These are phyloP conservation scores for Bacidia gigantensis DNA, from an alignment of 495 filamentous ascomycete species.

Conservation along the genomic window DNA sequence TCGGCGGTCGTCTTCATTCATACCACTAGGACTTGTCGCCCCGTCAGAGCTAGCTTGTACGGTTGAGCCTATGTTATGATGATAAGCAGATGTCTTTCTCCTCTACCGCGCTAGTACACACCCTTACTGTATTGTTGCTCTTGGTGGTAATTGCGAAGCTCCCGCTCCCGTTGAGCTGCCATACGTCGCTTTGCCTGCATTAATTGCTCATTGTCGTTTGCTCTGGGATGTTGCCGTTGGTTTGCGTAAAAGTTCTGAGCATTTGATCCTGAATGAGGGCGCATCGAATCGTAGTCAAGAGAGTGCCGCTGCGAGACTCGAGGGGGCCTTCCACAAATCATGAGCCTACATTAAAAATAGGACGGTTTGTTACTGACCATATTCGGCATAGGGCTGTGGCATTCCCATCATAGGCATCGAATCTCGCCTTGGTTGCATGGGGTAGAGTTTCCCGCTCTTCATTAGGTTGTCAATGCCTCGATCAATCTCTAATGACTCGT, in stretches of 20 bases:
- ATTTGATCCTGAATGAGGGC: slow-evolving; percentile 61
- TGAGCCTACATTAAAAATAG: slow-evolving; percentile 10
- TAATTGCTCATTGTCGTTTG: slow-evolving; percentile 94
- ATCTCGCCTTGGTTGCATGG: slow-evolving; percentile 62
- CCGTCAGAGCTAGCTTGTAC: slow-evolving; percentile 73
- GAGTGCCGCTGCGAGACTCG: slow-evolving; percentile 66
- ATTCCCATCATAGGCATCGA: slow-evolving; percentile 59
- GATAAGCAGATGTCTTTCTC: too few relatives aligned
- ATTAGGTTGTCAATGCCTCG: slow-evolving; percentile 88
- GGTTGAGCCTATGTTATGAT: slow-evolving; percentile 68
- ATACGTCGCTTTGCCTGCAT: slow-evolving; percentile 97
- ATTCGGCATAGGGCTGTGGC: slow-evolving; percentile 46
- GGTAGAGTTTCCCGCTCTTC: slow-evolving; percentile 90
- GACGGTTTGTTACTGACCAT: slow-evolving; percentile 32
- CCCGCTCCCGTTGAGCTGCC: slow-evolving; percentile 96
- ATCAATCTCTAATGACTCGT: slow-evolving; percentile 61
- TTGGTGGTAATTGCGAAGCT: slow-evolving; percentile 98
- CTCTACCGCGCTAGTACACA: slow-evolving; percentile 50
- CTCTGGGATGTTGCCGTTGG: slow-evolving; percentile 83
- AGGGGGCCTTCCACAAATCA: slow-evolving; percentile 30
- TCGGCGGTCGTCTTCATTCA: slow-evolving; percentile 93
- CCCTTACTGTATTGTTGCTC: slow-evolving; percentile 99
- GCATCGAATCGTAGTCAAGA: slow-evolving; percentile 69
- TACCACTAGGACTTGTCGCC: slow-evolving; percentile 74
- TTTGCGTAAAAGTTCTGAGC: slow-evolving; percentile 86